Conservation (phyloP, 2,329 filamentous ascomycete genomes). For the Neopestalotiopsis clavispora region DNA sequence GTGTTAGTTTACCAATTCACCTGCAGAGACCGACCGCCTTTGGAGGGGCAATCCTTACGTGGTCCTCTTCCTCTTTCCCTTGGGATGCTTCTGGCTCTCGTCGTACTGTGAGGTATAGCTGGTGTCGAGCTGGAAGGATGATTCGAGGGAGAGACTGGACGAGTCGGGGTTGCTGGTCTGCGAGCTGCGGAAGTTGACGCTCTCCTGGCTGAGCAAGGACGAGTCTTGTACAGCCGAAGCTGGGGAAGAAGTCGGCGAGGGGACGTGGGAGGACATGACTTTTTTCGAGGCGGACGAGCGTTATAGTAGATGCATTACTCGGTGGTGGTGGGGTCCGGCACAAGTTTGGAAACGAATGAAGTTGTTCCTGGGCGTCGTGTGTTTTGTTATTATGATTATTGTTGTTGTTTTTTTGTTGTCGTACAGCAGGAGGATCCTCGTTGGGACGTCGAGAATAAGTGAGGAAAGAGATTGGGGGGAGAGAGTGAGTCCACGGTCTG, state of each 20-base stretch:
- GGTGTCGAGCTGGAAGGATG: constrained; percentile 37
- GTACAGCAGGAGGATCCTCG: constrained; percentile 5
- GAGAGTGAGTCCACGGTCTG: neutral
- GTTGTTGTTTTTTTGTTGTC: neutral
- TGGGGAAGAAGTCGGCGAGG: constrained; percentile 18
- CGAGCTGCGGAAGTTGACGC: constrained; percentile 29
- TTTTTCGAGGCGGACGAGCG: constrained; percentile 3
- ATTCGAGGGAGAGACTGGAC: constrained; percentile 38
- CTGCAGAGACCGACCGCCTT: neutral
- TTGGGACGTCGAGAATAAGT: constrained; percentile 14
- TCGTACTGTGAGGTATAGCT: constrained; percentile 32
- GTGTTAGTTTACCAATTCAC: constrained; percentile 21
- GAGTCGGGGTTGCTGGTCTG: constrained; percentile 33
- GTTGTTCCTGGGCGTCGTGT: neutral
- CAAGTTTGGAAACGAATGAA: constrained; percentile 3
- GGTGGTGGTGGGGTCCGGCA: neutral
- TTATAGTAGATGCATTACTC: constrained; percentile 11
- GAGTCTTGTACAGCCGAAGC: constrained; percentile 6
- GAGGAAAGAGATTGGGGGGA: neutral
- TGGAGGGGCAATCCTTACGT: constrained; percentile 47
- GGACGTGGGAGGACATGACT: constrained; percentile 18
- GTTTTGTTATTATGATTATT: neutral
- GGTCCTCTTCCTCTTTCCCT: constrained; percentile 67
- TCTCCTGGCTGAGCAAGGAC: constrained; percentile 25
- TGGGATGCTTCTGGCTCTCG: constrained; percentile 52